phyloP scores from a whole-genome alignment of 1,284 basidiomycete genomes.

The Microbotryum silenes-acaulis region DNA sequence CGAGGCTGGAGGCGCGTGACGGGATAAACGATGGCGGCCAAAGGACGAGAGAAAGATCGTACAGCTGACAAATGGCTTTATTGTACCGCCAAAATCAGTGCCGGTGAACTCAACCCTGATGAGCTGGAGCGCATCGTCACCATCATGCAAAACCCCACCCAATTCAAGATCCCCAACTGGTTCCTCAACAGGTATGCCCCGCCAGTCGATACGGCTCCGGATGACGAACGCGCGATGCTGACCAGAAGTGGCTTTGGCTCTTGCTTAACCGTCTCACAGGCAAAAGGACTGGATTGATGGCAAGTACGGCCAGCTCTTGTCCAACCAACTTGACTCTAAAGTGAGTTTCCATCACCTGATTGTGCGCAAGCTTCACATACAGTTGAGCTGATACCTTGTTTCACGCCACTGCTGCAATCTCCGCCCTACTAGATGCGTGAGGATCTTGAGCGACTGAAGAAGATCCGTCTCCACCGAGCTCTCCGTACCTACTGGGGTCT shows the following conservation, averaged over 20 bases:
- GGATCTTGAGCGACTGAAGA: constrained; percentile 97
- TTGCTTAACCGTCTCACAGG: too few species aligned
- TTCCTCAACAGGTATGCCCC: constrained; percentile 88
- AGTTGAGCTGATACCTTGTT: not conserved
- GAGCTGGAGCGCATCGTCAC: constrained; percentile 99
- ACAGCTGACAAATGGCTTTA: not conserved
- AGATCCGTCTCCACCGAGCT: constrained; percentile 98
- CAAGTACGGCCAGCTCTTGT: constrained; percentile 88
- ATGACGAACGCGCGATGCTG: too few species aligned
- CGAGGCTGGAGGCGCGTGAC: not conserved
- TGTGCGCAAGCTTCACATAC: not conserved
- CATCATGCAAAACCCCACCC: constrained; percentile 98
- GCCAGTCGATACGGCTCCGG: too few species aligned
- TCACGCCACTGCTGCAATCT: not conserved
- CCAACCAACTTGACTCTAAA: constrained; percentile 97
- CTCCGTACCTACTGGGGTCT: constrained; percentile 60
- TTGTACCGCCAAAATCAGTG: constrained; percentile 47
- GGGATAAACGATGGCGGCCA: not conserved
- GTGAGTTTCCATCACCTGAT: constrained; percentile 41
- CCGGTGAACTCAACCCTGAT: constrained; percentile 88
- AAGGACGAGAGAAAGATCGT: not conserved
- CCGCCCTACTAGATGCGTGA: constrained; percentile 55
- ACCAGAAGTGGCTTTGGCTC: too few species aligned
- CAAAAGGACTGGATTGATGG: constrained; percentile 88
- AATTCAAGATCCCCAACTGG: constrained; percentile 99